These are phyloP conservation scores for Macrolepiota albuminosa DNA, from an alignment of 768 basidiomycete species.

Conservation along the genomic window DNA sequence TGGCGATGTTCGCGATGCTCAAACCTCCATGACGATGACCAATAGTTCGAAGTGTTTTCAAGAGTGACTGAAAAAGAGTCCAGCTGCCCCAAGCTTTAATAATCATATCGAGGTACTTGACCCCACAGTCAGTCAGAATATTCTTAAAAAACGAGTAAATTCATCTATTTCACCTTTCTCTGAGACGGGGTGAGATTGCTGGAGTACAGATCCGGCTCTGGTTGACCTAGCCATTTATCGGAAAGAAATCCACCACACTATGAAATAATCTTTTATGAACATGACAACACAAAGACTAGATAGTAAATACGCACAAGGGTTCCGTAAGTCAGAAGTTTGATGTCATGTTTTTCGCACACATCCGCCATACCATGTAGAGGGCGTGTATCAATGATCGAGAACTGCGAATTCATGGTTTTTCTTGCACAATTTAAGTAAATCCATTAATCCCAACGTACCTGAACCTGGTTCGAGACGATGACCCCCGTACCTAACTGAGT, in stretches of 20 bases:
- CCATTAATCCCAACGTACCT: slow-evolving; percentile 37
- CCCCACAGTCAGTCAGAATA: slow-evolving; percentile 8
- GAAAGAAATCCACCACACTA: slow-evolving; percentile 84
- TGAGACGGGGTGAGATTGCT: slow-evolving; percentile 74
- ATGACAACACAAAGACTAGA: background rate
- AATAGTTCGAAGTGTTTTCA: slow-evolving; percentile 54
- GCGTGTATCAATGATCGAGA: slow-evolving; percentile 77
- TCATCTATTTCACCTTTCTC: slow-evolving; percentile 51
- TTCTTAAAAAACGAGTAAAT: background rate
- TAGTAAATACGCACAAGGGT: slow-evolving; percentile 51
- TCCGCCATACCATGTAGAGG: slow-evolving; percentile 74
- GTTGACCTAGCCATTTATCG: slow-evolving; percentile 64
- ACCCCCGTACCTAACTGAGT: slow-evolving; percentile 62
- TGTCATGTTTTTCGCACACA: slow-evolving; percentile 64
- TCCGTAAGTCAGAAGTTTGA: slow-evolving; percentile 80
- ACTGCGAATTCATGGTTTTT: slow-evolving; percentile 36
- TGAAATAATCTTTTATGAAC: slow-evolving; percentile 13
- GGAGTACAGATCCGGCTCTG: slow-evolving; percentile 70
- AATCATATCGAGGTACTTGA: slow-evolving; percentile 81
- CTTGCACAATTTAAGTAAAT: background rate
- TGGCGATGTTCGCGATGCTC: slow-evolving; percentile 76
- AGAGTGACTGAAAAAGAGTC: slow-evolving; percentile 66
- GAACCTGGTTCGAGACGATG: slow-evolving; percentile 81
- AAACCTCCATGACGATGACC: slow-evolving; percentile 61
- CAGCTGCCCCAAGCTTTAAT: slow-evolving; percentile 75